Evolutionary conservation across 768 basidiomycete species (phyloP).

Genomic region (Lentinus brumalis): DNA sequence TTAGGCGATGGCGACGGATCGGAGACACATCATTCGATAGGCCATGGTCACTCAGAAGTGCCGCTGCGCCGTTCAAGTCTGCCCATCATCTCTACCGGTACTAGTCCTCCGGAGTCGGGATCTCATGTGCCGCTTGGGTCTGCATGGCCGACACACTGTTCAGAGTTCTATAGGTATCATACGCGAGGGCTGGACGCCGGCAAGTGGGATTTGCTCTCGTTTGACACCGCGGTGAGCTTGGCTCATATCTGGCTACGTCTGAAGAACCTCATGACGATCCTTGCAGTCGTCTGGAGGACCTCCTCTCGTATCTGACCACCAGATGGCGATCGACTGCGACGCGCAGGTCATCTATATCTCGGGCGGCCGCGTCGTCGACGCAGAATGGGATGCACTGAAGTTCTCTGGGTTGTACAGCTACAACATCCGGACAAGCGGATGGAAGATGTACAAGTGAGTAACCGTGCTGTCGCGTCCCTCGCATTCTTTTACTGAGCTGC

Average conservation of each 20-base stretch:
- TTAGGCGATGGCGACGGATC: constrained; percentile 55
- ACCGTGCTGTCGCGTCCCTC: background rate
- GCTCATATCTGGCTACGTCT: background rate
- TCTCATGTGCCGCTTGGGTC: background rate
- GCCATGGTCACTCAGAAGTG: background rate
- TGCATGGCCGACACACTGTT: constrained; percentile 41
- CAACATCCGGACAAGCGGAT: constrained; percentile 62
- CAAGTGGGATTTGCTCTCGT: constrained; percentile 71
- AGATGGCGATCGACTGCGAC: constrained; percentile 76
- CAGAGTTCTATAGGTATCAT: constrained; percentile 79
- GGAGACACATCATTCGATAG: background rate
- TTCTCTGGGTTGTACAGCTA: constrained; percentile 79
- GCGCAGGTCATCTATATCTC: constrained; percentile 73
- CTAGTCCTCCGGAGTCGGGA: background rate
- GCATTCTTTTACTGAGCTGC: background rate
- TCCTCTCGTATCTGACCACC: constrained; percentile 76
- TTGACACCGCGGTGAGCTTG: constrained; percentile 62
- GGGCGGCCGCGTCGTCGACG: constrained; percentile 74
- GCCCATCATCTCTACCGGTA: background rate
- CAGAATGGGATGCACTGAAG: constrained; percentile 57
- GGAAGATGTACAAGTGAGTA: constrained; percentile 69
- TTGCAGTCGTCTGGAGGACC: constrained; percentile 66
- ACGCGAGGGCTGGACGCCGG: constrained; percentile 61
- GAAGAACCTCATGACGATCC: background rate
- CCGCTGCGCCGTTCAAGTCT: background rate